Conservation (phyloP, 768 basidiomycete species). For the Clitopilus hobsonii region DNA sequence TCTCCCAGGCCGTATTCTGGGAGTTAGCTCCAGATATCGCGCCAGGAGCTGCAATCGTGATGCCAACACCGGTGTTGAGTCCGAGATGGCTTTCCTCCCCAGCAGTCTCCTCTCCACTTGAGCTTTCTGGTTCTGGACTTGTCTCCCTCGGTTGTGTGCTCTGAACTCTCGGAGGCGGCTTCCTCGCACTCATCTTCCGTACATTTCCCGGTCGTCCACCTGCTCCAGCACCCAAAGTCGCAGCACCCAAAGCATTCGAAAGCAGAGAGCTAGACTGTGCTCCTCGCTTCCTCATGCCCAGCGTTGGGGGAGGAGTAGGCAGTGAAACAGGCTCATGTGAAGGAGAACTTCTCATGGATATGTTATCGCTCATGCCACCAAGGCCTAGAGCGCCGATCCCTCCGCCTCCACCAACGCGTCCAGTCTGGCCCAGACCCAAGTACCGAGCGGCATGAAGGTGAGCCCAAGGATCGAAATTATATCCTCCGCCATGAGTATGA, state of each 20-base stretch:
- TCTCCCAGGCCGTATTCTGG: not conserved
- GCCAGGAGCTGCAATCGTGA: conserved; percentile 20
- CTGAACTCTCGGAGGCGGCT: conserved; percentile 74
- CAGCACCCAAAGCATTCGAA: conserved; percentile 17
- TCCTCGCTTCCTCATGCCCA: conserved; percentile 35
- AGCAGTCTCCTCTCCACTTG: conserved; percentile 75
- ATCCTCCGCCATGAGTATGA: conserved; percentile 27
- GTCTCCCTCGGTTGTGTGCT: conserved; percentile 82
- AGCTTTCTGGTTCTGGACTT: conserved; percentile 64
- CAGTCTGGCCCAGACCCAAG: conserved; percentile 24
- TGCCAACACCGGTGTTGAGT: not conserved
- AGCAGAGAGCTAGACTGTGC: conserved; percentile 29
- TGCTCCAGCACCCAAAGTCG: not conserved
- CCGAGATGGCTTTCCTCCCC: conserved; percentile 44
- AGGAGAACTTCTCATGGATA: conserved; percentile 69
- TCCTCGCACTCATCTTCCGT: conserved; percentile 30
- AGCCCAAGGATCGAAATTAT: conserved; percentile 70
- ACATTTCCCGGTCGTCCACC: conserved; percentile 9
- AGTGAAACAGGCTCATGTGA: conserved; percentile 62
- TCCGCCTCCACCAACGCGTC: not conserved
- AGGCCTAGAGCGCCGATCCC: not conserved
- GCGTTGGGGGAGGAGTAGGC: conserved; percentile 44
- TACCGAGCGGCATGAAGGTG: conserved; percentile 54
- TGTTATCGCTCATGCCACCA: conserved; percentile 33
- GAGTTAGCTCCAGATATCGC: not conserved